Percentiles rank a stretch among this genome's conserved stretches.
These are phyloP conservation scores for Malus sylvestris DNA, from an alignment of 306 rosid genomes.

Conservation along the genomic window DNA sequence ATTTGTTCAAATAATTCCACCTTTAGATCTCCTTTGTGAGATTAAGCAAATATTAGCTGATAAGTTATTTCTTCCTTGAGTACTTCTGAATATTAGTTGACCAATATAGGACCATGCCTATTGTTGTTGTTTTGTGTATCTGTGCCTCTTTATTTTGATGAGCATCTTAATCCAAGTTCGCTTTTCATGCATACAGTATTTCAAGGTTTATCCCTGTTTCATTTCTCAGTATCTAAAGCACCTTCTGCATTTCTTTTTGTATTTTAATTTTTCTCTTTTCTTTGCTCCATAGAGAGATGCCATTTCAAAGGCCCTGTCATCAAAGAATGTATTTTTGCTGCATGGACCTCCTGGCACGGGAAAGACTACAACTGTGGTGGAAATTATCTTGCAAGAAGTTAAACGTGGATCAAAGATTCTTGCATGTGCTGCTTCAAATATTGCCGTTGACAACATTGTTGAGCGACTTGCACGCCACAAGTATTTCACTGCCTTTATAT, in stretches of 20 bases:
- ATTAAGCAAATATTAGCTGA: not conserved
- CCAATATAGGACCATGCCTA: not conserved
- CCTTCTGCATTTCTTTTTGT: conserved; percentile 9
- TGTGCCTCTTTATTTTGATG: not conserved
- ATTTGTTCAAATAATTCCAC: not conserved
- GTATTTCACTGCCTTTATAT: conserved; percentile 30
- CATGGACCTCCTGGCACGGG: conserved; percentile 99
- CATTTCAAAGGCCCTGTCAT: conserved; percentile 78
- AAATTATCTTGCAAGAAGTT: conserved; percentile 91
- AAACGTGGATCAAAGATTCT: conserved; percentile 94
- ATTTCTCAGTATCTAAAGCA: conserved; percentile 11
- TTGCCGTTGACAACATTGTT: conserved; percentile 98
- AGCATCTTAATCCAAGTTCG: not conserved
- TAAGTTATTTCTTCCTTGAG: not conserved
- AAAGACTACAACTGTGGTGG: conserved; percentile 95
- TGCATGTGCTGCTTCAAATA: conserved; percentile 96
- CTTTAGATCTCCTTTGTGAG: not conserved
- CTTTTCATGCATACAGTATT: conserved; percentile 9
- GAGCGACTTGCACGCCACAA: conserved; percentile 84
- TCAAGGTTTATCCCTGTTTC: conserved; percentile 14
- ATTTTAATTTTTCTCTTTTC: not conserved
- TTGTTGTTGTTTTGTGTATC: not conserved
- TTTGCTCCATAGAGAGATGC: conserved; percentile 60
- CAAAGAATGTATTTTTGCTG: conserved; percentile 78
- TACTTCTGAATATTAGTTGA: not conserved